Conservation (phyloP, 140 eudicot genomes). For the Cichorium intybus region DNA sequence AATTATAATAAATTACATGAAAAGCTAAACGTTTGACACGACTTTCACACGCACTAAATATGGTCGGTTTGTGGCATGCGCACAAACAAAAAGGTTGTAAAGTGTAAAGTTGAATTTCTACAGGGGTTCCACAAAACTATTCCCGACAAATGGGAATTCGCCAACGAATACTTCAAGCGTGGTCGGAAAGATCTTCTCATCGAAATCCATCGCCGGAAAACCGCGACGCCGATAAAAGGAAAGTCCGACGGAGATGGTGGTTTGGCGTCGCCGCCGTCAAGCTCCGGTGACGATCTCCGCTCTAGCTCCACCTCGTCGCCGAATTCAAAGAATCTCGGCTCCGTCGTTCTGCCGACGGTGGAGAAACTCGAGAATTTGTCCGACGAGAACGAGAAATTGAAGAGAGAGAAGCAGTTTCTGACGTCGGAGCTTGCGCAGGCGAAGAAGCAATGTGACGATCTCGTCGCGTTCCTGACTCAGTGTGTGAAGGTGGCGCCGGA, state of each 20-base stretch:
- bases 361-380: slow-evolving; percentile 46
- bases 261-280: slow-evolving; percentile 30
- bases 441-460: slow-evolving; percentile 67
- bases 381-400: slow-evolving; percentile 61
- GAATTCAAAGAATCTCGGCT: slow-evolving; percentile 42
- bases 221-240: slow-evolving; percentile 19
- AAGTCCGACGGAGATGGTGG: slow-evolving; percentile 26
- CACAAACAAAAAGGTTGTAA: not conserved
- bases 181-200: slow-evolving; percentile 59
- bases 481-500: slow-evolving; percentile 59
- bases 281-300: slow-evolving; percentile 52
- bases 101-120: not conserved
- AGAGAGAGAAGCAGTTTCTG: slow-evolving; percentile 48
- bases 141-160: slow-evolving; percentile 92
- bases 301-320: slow-evolving; percentile 71
- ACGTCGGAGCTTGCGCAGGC: slow-evolving; percentile 59
- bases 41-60: not conserved
- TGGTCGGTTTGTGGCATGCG: slow-evolving; percentile 1
- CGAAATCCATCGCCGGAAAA: slow-evolving; percentile 68
- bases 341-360: slow-evolving; percentile 24
- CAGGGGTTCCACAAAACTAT: slow-evolving; percentile 88
- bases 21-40: not conserved
- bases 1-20: no score
- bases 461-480: slow-evolving; percentile 37
- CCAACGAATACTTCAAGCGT: slow-evolving; percentile 67